Percentiles rank a stretch among this genome's conserved stretches.
Conservation (phyloP, 108 stramenopile genomes). For the Parietichytrium sp. region DNA sequence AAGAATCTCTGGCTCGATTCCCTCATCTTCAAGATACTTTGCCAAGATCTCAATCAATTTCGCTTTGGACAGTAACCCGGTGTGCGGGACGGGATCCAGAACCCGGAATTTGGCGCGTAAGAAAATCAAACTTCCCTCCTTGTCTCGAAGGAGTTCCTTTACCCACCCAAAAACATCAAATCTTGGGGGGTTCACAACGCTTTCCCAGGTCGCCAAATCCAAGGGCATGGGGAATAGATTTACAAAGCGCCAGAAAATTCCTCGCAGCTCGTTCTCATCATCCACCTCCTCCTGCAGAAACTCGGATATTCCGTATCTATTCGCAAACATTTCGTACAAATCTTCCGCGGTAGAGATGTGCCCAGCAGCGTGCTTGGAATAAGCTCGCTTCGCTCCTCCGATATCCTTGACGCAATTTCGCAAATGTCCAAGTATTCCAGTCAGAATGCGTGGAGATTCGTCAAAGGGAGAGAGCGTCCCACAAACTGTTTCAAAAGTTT, state of each 20-base stretch:
- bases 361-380: too few species aligned
- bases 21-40: constrained; percentile 15
- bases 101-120: constrained; percentile 14
- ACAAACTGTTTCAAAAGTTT: neutral
- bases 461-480: constrained; percentile 35
- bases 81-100: neutral
- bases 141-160: neutral
- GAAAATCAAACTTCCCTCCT: neutral
- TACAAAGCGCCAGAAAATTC: neutral
- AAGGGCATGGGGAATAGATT: neutral
- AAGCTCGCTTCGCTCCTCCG: constrained; percentile 7
- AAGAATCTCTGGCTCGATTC: neutral
- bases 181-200: neutral
- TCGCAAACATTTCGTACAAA: too few species aligned
- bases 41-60: neutral
- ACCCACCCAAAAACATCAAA: neutral
- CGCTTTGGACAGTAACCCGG: too few species aligned
- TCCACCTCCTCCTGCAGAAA: neutral
- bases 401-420: neutral
- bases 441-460: neutral
- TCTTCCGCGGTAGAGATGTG: too few species aligned
- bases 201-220: neutral
- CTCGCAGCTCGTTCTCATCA: neutral
- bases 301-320: too few species aligned
- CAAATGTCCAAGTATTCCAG: neutral